Conservation (phyloP, 192 early-diverging fungal genomes). For the Mycoemilia scoparia region DNA sequence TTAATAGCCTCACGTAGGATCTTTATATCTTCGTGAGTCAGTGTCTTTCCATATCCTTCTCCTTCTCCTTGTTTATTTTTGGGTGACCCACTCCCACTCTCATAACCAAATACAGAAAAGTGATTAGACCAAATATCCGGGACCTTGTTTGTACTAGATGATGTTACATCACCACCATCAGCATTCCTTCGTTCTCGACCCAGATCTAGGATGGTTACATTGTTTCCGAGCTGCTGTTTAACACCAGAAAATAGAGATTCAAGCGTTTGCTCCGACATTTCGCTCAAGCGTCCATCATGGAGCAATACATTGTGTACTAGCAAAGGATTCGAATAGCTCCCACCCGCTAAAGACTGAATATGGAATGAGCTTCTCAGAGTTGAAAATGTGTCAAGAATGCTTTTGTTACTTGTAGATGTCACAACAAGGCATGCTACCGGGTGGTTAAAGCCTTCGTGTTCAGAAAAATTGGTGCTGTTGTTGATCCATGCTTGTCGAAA, state of each 20-base stretch:
- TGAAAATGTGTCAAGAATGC: constrained; percentile 53
- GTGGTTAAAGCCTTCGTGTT: constrained; percentile 89
- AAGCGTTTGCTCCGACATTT: constrained; percentile 13
- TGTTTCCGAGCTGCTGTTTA: constrained; percentile 23
- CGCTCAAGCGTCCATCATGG: constrained; percentile 47
- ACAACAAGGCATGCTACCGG: constrained; percentile 68
- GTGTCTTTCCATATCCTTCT: constrained; percentile 7
- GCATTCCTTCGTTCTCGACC: neutral
- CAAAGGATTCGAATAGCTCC: constrained; percentile 51
- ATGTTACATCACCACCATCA: constrained; percentile 2
- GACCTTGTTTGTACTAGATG: constrained; percentile 8
- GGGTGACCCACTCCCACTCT: neutral
- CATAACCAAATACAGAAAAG: constrained; percentile 2
- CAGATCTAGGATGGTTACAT: constrained; percentile 15
- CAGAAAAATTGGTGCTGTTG: constrained; percentile 45
- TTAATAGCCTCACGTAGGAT: constrained; percentile 26
- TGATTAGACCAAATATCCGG: constrained; percentile 15
- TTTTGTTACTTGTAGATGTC: constrained; percentile 46
- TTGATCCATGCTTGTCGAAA: constrained; percentile 39
- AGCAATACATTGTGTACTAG: constrained; percentile 70
- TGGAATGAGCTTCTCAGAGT: constrained; percentile 32
- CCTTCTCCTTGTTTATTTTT: constrained; percentile 5
- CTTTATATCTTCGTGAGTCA: constrained; percentile 26
- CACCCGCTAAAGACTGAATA: constrained; percentile 37
- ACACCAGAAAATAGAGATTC: constrained; percentile 24